A percentile compares a stretch with the other conserved stretches of the same genome.
phyloP scores from a whole-genome alignment of 768 basidiomycete genomes.

The Cystobasidium onofrii region DNA sequence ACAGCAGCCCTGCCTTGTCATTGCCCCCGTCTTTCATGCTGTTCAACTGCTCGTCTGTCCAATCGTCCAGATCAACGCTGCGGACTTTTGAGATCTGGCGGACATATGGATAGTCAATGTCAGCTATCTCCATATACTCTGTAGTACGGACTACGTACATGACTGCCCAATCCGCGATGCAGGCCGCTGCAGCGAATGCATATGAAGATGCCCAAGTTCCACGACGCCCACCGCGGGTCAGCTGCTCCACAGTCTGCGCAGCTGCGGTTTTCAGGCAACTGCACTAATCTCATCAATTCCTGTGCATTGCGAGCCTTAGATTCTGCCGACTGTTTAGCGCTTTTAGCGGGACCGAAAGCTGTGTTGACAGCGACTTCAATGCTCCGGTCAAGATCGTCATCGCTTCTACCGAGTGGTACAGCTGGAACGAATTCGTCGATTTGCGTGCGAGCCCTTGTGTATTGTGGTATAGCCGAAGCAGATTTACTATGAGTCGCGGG shows the following conservation, averaged over 20 bases:
- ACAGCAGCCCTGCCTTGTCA: constrained; percentile 26
- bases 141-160: constrained; percentile 15
- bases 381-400: constrained; percentile 12
- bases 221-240: constrained; percentile 34
- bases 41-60: constrained; percentile 39
- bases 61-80: constrained; percentile 32
- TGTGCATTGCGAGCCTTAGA: constrained; percentile 11
- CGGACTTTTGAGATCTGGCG: constrained; percentile 1
- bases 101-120: too few relatives aligned
- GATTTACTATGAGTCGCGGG: constrained; percentile 10
- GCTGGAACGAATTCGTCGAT: neutral
- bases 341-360: constrained; percentile 12
- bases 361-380: constrained; percentile 21
- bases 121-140: too few relatives aligned
- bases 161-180: constrained; percentile 36
- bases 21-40: constrained; percentile 35
- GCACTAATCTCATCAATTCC: constrained; percentile 1
- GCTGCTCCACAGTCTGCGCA: constrained; percentile 20
- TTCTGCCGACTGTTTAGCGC: constrained; percentile 7
- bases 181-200: constrained; percentile 34
- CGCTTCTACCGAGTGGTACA: neutral
- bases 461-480: neutral
- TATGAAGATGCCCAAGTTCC: constrained; percentile 34
- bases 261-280: constrained; percentile 9
- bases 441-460: neutral